These are phyloP conservation scores for Neotropicomus parvogracilis DNA, from an alignment of 1,284 basidiomycete species.

Conservation along the genomic window DNA sequence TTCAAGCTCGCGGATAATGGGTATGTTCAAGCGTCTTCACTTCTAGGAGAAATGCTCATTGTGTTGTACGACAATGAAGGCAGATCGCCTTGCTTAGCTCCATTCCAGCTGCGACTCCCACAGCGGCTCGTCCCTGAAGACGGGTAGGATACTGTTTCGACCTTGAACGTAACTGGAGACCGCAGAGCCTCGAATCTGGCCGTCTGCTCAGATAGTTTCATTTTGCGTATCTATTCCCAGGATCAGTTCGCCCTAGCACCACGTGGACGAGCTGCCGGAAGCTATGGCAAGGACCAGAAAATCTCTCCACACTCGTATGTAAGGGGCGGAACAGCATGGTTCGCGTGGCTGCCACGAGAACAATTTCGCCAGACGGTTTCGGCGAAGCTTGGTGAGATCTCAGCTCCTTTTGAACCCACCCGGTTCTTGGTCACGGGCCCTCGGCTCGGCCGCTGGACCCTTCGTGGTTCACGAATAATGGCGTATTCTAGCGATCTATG, in stretches of 20 bases:
- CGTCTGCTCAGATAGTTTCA: neutral
- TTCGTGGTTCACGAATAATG: neutral
- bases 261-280: slow-evolving; percentile 1
- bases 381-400: no score
- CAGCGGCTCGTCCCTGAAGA: slow-evolving; percentile 12
- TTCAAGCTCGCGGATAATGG: neutral
- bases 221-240: neutral
- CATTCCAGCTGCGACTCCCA: slow-evolving; percentile 4
- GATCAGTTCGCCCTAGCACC: slow-evolving; percentile 2
- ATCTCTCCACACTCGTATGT: neutral
- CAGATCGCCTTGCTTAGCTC: neutral
- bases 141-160: neutral
- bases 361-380: no score
- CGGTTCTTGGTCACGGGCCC: no score
- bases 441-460: no score
- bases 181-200: neutral
- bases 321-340: neutral
- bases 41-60: neutral
- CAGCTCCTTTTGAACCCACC: no score
- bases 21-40: slow-evolving; percentile 1
- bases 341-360: no score
- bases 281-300: no score
- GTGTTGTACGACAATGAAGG: neutral
- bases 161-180: neutral
- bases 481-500: slow-evolving; percentile 6